Conservation (phyloP, 140 eudicot species). For the Ambrosia hybrid region DNA sequence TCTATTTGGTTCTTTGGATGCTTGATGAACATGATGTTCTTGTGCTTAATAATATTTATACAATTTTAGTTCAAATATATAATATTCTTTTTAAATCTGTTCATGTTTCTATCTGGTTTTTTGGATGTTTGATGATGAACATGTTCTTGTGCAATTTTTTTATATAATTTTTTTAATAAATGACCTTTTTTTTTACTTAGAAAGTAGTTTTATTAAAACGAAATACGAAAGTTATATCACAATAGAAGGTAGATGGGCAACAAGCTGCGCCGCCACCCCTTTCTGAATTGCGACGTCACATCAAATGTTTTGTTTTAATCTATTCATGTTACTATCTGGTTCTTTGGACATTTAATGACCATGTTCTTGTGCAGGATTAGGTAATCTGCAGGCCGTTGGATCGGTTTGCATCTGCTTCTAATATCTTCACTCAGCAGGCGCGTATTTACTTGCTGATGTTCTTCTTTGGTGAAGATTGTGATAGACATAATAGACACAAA, state of each 20-base stretch:
- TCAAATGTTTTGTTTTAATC: not conserved
- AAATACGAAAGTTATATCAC: too few species aligned
- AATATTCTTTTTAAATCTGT: not conserved
- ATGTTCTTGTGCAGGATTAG: not conserved
- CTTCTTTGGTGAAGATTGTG: slow-evolving; percentile 30
- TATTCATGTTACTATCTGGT: not conserved
- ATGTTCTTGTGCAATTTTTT: too few species aligned
- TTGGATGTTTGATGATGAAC: too few species aligned
- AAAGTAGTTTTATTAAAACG: too few species aligned
- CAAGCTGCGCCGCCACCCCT: too few species aligned
- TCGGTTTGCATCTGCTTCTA: not conserved
- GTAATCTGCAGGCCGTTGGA: too few species aligned
- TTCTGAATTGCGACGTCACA: too few species aligned
- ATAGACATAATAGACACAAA: slow-evolving; percentile 33
- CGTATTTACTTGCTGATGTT: slow-evolving; percentile 41
- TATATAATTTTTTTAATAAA: too few species aligned
- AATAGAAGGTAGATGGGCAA: too few species aligned
- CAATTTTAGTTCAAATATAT: not conserved
- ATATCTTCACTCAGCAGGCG: not conserved
- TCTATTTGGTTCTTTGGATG: not conserved
- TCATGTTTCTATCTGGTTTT: not conserved
- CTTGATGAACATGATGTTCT: too few species aligned
- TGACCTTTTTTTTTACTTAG: too few species aligned
- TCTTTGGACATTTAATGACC: not conserved
- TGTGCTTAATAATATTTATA: not conserved